phyloP scores from a whole-genome alignment of 2,329 filamentous ascomycete species.

The Fusarium torreyae region DNA sequence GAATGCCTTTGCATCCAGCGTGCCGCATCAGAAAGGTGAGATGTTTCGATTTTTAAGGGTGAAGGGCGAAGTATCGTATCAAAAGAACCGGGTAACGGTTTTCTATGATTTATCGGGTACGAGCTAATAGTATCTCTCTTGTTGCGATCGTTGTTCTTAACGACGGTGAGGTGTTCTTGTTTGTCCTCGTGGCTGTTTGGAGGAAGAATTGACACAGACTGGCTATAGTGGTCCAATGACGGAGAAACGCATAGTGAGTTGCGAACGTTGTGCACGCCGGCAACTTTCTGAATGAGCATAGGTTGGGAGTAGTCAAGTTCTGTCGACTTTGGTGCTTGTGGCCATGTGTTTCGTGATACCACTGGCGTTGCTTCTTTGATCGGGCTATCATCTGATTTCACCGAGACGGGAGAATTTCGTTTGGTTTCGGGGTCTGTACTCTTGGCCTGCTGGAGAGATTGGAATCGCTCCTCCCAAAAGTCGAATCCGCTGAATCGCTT shows the following conservation, averaged over 20 bases:
- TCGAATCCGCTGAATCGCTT: slow-evolving; percentile 27
- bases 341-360: not conserved
- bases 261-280: slow-evolving; percentile 17
- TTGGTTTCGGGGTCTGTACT: not conserved
- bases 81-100: not conserved
- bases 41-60: slow-evolving; percentile 18
- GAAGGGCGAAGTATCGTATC: not conserved
- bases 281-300: not conserved
- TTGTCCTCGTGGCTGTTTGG: slow-evolving; percentile 14
- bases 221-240: slow-evolving; percentile 12
- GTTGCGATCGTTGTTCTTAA: not conserved
- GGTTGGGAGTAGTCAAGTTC: not conserved
- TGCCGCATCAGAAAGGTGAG: not conserved
- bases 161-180: slow-evolving; percentile 9
- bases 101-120: not conserved
- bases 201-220: slow-evolving; percentile 14
- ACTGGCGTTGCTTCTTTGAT: not conserved
- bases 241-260: slow-evolving; percentile 21
- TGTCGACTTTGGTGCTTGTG: not conserved
- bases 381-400: not conserved
- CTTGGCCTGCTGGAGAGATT: not conserved
- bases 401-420: slow-evolving; percentile 9
- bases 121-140: not conserved
- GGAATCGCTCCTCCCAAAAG: slow-evolving; percentile 29
- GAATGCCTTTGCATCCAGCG: slow-evolving; percentile 8